phyloP scores from a whole-genome alignment of 768 basidiomycete genomes.

The Suillus lakei region DNA sequence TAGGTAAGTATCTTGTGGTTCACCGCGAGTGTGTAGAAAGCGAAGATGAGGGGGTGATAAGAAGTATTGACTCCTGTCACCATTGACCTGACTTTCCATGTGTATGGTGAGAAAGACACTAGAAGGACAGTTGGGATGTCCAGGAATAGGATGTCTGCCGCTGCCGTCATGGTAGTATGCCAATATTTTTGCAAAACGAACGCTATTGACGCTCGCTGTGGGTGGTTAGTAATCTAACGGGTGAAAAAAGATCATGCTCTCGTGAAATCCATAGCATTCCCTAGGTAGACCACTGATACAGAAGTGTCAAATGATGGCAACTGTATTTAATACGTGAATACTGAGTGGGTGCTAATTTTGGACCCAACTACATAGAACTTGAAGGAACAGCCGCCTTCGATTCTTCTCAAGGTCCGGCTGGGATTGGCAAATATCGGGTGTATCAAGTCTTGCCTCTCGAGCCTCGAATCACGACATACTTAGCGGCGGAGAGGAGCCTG shows the following conservation, averaged over 20 bases:
- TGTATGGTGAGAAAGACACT: constrained; percentile 16
- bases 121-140: constrained; percentile 15
- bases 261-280: neutral
- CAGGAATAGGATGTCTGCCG: constrained; percentile 15
- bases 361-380: no score
- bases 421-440: no score
- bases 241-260: neutral
- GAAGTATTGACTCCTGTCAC: neutral
- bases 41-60: neutral
- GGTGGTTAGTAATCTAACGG: neutral
- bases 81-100: constrained; percentile 17
- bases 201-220: neutral
- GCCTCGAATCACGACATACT: neutral
- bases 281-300: neutral
- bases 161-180: constrained; percentile 7
- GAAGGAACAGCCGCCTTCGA: no score
- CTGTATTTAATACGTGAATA: no score
- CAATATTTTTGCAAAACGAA: no score
- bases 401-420: no score
- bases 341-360: no score
- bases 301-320: no score
- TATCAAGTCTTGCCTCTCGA: no score
- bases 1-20: constrained; percentile 36
- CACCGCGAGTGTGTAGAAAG: constrained; percentile 20
- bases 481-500: neutral